These are phyloP conservation scores for Diplodia mutila DNA, from an alignment of 2,329 filamentous ascomycete species.

Conservation along the genomic window DNA sequence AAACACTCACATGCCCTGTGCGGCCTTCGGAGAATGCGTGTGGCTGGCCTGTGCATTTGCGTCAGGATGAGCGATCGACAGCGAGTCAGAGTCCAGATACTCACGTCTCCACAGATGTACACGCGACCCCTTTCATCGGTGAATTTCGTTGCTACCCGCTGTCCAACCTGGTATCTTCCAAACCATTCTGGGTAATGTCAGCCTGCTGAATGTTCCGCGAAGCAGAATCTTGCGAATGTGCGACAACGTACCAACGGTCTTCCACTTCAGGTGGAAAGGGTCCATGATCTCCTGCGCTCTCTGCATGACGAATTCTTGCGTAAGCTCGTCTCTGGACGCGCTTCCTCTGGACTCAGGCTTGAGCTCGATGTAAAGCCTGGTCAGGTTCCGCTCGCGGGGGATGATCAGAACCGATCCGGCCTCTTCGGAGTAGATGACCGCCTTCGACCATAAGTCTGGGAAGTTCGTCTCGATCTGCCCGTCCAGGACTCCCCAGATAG, in stretches of 20 bases:
- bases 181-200: conserved; percentile 49
- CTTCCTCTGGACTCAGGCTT: conserved; percentile 42
- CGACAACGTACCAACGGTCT: conserved; percentile 40
- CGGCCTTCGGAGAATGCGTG: conserved; percentile 48
- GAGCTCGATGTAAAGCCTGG: conserved; percentile 60
- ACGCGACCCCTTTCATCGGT: conserved; percentile 46
- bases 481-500: conserved; percentile 74
- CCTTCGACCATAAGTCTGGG: conserved; percentile 76
- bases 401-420: conserved; percentile 74
- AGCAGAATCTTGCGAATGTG: not conserved
- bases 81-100: conserved; percentile 20
- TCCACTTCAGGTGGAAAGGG: conserved; percentile 52
- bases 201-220: not conserved
- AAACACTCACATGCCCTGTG: conserved; percentile 45
- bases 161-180: conserved; percentile 55
- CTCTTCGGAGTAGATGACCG: conserved; percentile 68
- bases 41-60: conserved; percentile 39
- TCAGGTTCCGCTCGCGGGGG: conserved; percentile 73
- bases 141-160: conserved; percentile 53
- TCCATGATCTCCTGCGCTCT: conserved; percentile 57
- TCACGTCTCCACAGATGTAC: conserved; percentile 55
- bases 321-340: conserved; percentile 41
- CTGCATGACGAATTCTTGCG: conserved; percentile 72
- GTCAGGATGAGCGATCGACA: conserved; percentile 8
- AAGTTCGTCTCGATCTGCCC: conserved; percentile 73